Conservation (phyloP, 1,284 basidiomycete species). For the Sporisorium graminicola region DNA sequence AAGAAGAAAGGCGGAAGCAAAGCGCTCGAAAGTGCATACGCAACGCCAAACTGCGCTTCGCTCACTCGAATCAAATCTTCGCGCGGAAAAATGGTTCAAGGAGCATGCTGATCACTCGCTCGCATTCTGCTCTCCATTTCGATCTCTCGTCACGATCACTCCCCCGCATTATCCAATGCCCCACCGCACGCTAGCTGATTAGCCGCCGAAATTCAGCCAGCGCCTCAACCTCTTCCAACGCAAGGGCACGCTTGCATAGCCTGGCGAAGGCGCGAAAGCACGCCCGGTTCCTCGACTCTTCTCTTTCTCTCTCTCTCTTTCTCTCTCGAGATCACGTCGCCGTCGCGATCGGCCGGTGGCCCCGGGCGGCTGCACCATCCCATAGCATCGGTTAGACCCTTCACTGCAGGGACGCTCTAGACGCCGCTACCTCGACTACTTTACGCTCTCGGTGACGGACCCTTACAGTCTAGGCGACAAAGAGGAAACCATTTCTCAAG, state of each 20-base stretch:
- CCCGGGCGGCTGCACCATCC: neutral
- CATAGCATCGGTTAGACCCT: neutral
- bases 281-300: neutral
- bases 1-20: constrained; percentile 4
- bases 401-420: neutral
- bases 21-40: constrained; percentile 4
- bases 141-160: constrained; percentile 55
- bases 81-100: too few relatives aligned
- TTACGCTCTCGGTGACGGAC: neutral
- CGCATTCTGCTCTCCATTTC: constrained; percentile 11
- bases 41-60: too few relatives aligned
- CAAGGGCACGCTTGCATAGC: neutral
- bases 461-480: neutral
- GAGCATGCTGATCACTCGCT: constrained; percentile 27
- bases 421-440: too few relatives aligned
- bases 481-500: neutral
- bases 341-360: constrained; percentile 16
- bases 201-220: constrained; percentile 6
- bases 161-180: constrained; percentile 27
- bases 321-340: too few relatives aligned
- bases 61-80: too few relatives aligned
- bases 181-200: constrained; percentile 12
- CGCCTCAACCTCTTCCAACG: neutral
- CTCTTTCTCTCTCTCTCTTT: constrained; percentile 6
- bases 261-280: neutral